These are phyloP conservation scores for Opeltia flavorubescens DNA, from an alignment of 495 filamentous ascomycete genomes.

Conservation along the genomic window DNA sequence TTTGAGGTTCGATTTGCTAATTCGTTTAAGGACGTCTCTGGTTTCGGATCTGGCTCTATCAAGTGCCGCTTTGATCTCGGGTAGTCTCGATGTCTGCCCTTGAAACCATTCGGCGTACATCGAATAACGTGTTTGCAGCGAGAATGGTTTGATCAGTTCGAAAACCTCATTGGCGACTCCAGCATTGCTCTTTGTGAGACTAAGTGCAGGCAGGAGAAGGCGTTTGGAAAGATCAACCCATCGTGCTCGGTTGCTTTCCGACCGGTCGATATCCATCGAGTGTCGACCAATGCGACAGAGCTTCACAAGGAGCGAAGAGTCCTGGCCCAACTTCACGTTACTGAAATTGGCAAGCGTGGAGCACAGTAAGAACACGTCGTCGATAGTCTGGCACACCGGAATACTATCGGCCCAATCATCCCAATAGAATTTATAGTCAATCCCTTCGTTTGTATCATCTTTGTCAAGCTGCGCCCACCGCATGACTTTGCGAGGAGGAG, in stretches of 20 bases:
- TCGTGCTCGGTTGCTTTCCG: constrained; percentile 48
- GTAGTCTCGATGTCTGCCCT: constrained; percentile 57
- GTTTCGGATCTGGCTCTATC: constrained; percentile 62
- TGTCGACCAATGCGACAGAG: constrained; percentile 67
- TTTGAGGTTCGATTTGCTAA: constrained; percentile 72
- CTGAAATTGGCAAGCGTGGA: constrained; percentile 70
- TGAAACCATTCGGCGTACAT: constrained; percentile 90
- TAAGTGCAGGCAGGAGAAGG: constrained; percentile 70
- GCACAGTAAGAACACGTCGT: constrained; percentile 82
- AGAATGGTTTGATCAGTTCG: constrained; percentile 62
- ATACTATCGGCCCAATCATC: constrained; percentile 94
- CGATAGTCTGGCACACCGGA: constrained; percentile 75
- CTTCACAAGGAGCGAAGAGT: constrained; percentile 62
- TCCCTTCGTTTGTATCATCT: constrained; percentile 54
- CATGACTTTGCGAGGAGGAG: constrained; percentile 44
- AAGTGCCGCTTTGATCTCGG: constrained; percentile 69
- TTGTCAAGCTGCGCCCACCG: constrained; percentile 71
- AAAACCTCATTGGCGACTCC: constrained; percentile 75
- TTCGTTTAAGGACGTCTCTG: constrained; percentile 64
- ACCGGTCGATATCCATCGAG: constrained; percentile 55
- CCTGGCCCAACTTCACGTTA: constrained; percentile 77
- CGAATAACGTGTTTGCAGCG: constrained; percentile 62
- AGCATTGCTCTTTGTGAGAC: constrained; percentile 67
- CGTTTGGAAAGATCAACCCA: constrained; percentile 75
- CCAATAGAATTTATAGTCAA: constrained; percentile 83